Base-by-base conservation (phyloP, 345 rosid genomes). In the Ricinus communis region DNA sequence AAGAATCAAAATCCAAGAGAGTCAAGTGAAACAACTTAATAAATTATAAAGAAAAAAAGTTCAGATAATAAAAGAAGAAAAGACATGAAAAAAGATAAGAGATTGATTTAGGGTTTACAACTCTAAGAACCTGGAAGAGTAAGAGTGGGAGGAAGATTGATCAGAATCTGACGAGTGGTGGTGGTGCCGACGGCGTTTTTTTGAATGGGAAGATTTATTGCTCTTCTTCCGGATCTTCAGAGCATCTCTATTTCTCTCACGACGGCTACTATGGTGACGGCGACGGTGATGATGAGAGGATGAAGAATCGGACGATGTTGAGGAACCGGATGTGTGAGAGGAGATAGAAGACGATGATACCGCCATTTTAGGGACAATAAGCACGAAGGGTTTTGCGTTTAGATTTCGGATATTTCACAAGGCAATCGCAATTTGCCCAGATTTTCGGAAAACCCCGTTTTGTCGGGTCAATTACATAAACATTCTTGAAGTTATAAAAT, bases 191-290 rank as follows among this genome's bases (percentile, higher is more conserved):
- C 85, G 92, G 66, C 93, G 95, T 10, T 88, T 79, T 77, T 88
- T 92, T 0, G 83, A 61, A 54, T 70, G 62, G 36, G 96, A n/a
- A n/a, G n/a, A 82, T 30, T 71, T 71, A 6, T 81, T 84, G 57
- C 82, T 81, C 85, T 79, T 89, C 85, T 88, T 90, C 15, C 89
- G 89, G 66, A 87, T 80, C 85, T 92, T 92, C 25, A 88, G 93
- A 56, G 93, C 77, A 3, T 87, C 91, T 69, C 71, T 80, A 45
- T 76, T 85, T 57, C 72, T 62, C 19, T 76, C 68, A 8, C 79
- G 73, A 16, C 78, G 81, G 51, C 77, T 77, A 43, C 8, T 43
- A 9, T 83, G 94, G 54, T 62, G 82, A 51, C 85, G 88, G 59
- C 85, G 93, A n/a, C 84, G 85, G 62, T 71, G 79, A 61, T 68